Percentiles rank a stretch among this genome's conserved stretches.
Evolutionary conservation across 495 filamentous ascomycete species (phyloP).

Genomic region (Xylaria acuta): DNA sequence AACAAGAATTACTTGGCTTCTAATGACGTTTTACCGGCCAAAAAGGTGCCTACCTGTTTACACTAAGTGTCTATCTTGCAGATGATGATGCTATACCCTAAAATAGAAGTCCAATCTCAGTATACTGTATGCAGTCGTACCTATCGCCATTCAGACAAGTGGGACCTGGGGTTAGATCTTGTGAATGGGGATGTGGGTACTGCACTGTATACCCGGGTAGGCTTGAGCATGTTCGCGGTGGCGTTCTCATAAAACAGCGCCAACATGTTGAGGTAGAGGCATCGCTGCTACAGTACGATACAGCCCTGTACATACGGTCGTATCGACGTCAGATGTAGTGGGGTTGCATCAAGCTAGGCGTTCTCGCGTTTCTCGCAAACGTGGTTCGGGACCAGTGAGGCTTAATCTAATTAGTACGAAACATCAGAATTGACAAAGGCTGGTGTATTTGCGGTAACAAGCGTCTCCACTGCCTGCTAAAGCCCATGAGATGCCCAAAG

Average conservation of each 20-base stretch:
- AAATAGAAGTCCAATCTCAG: slow-evolving; percentile 21
- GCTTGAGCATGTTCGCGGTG: neutral
- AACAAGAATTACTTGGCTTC: neutral
- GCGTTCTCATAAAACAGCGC: slow-evolving; percentile 1
- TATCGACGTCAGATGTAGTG: slow-evolving; percentile 20
- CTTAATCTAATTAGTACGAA: slow-evolving; percentile 14
- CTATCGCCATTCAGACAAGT: slow-evolving; percentile 9
- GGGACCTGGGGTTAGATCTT: slow-evolving; percentile 27
- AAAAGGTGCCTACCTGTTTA: neutral
- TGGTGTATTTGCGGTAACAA: neutral
- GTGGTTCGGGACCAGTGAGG: slow-evolving; percentile 12
- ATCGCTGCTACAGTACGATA: slow-evolving; percentile 3
- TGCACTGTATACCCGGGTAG: neutral
- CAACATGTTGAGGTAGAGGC: neutral
- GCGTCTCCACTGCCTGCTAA: neutral
- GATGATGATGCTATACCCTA: slow-evolving; percentile 19
- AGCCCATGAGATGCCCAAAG: neutral
- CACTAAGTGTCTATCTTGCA: neutral
- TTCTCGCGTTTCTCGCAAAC: neutral
- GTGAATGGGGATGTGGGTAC: neutral
- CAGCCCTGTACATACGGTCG: neutral
- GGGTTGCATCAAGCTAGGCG: slow-evolving; percentile 22
- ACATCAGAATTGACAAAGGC: neutral
- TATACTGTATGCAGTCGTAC: slow-evolving; percentile 2
- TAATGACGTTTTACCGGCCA: neutral